Base-by-base conservation (phyloP, 1,284 basidiomycete genomes). In the Papiliotrema fonsecae region DNA sequence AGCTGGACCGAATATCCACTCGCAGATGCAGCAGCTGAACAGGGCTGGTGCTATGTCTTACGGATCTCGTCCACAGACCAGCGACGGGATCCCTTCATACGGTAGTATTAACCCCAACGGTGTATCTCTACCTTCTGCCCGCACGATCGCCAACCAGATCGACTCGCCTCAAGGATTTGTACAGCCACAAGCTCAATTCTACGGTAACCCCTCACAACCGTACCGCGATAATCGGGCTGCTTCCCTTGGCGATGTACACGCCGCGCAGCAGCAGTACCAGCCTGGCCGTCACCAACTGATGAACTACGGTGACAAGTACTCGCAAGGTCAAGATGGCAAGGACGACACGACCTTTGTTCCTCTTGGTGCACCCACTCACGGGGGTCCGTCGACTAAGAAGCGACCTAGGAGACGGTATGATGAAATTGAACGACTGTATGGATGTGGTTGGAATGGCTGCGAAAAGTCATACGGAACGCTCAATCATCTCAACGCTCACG, bases 401-500 rank as follows among this genome's bases (percentile, higher is more conserved):
- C 55, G 73, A 42, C 68, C 71, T 3, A 62, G 77, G 42, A 56
- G 77, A 49, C 59, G 76, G 36, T 77, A 70, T 56, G 77, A 78
- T 51, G 77, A 78, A 70, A 79, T 81, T 47, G 78, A 80, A 58
- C 61, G 79, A 31, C 64, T 79, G 42, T 81, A 81, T 59, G 60
- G 65, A 21, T 81, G 79, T 65, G 75, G 74, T 44, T 79, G 72
- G 60, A 74, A 75, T 9, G 78, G 78, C 1, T 80, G 79, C 61
- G 74, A 76, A 32, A 79, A 79, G 67, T 66, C 73, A 26, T 78
- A 78, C 50, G 76, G 76, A 27, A 78, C 76, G 0, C 62, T 80
- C 44, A 79, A 80, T 58, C 78, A 80, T 58, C 62, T 80, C 53
- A 80, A 80, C 49, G 78, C 78, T 19, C 79, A 80, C 61, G 77